These are phyloP conservation scores for Spergularia bocconei DNA, from an alignment of 148 eudicot genomes.

Conservation along the genomic window DNA sequence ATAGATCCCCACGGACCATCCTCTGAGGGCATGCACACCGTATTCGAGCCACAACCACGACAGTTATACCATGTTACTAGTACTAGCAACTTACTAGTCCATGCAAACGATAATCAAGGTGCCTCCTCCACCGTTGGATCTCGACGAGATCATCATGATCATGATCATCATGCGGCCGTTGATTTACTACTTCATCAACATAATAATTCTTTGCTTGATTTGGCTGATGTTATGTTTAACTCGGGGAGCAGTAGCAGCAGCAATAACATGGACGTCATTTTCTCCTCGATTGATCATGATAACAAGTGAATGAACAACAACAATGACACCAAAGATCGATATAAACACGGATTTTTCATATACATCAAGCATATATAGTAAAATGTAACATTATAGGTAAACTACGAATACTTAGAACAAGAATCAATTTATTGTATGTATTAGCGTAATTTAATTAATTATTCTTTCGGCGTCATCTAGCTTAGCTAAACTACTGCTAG, in stretches of 20 bases:
- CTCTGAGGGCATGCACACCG: slow-evolving; percentile 12
- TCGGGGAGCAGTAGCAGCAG: slow-evolving; percentile 47
- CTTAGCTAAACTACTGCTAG: too few relatives aligned
- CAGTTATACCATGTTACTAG: too few relatives aligned
- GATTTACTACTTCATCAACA: slow-evolving; percentile 15
- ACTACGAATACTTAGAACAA: too few relatives aligned
- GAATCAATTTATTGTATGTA: too few relatives aligned
- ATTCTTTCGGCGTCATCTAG: too few relatives aligned
- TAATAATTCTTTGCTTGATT: slow-evolving; percentile 38
- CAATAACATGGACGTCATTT: slow-evolving; percentile 68
- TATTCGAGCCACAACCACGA: neutral
- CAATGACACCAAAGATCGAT: slow-evolving; percentile 9
- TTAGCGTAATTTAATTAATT: too few relatives aligned
- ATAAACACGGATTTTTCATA: too few relatives aligned
- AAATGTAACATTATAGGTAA: too few relatives aligned
- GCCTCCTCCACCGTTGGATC: slow-evolving; percentile 20
- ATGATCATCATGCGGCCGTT: neutral
- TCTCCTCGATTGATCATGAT: slow-evolving; percentile 33
- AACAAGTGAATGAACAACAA: slow-evolving; percentile 26
- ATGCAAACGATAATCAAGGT: too few relatives aligned
- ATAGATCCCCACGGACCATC: slow-evolving; percentile 26
- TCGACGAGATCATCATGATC: neutral
- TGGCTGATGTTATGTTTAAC: slow-evolving; percentile 72
- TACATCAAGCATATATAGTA: too few relatives aligned
- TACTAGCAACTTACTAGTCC: too few relatives aligned